Percentiles rank a stretch among this genome's conserved stretches.
Evolutionary conservation across 257 asterid species (phyloP).

Genomic region (Cruciata laevipes): DNA sequence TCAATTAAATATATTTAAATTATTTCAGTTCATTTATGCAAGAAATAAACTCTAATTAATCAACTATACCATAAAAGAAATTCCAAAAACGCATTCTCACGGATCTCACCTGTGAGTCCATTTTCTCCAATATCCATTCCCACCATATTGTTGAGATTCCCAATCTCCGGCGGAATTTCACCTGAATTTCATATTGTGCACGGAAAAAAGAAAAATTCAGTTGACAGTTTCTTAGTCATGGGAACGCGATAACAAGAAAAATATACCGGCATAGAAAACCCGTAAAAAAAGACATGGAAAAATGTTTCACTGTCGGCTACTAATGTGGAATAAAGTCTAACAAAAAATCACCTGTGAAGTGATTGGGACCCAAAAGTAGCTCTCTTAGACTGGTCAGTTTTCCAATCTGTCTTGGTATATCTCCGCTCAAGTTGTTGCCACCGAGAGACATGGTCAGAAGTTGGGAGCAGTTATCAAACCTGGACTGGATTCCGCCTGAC

Average conservation of each 20-base stretch:
- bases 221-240: neutral
- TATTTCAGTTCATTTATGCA: no score
- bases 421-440: neutral
- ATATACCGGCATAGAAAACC: no score
- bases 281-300: neutral
- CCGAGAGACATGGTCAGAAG: neutral
- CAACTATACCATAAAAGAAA: no score
- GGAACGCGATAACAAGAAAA: no score
- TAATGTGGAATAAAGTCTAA: no score
- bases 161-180: neutral
- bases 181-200: neutral
- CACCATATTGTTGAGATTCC: neutral
- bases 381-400: neutral
- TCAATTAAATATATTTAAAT: no score
- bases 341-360: neutral
- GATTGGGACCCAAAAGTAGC: neutral
- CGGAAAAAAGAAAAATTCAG: no score
- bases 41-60: no score
- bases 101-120: neutral
- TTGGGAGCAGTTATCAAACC: constrained; percentile 15
- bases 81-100: no score
- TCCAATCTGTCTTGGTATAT: constrained; percentile 4
- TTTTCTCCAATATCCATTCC: neutral
- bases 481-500: constrained; percentile 18
- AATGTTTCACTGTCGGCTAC: no score